Evolutionary conservation across 192 early-diverging fungal genomes (phyloP).

Genomic region (Rhizophagus prolifer): DNA sequence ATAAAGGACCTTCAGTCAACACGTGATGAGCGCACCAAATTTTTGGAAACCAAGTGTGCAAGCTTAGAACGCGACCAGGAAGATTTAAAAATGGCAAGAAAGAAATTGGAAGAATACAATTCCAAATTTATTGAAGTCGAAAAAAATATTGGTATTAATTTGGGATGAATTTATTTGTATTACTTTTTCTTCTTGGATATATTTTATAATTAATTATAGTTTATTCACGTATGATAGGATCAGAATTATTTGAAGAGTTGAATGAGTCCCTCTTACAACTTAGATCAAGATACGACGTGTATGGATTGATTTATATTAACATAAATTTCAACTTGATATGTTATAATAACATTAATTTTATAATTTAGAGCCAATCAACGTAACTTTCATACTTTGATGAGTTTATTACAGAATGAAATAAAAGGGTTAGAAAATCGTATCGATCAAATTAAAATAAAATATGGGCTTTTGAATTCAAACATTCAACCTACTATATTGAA

Average conservation of each 20-base stretch:
- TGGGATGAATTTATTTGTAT: not conserved
- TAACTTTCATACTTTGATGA: not conserved
- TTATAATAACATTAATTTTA: not conserved
- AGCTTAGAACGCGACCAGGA: slow-evolving; percentile 21
- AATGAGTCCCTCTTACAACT: slow-evolving; percentile 14
- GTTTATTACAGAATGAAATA: slow-evolving; percentile 22
- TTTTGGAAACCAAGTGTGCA: slow-evolving; percentile 7
- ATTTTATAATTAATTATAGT: not conserved
- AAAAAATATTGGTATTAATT: slow-evolving; percentile 18
- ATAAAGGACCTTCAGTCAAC: slow-evolving; percentile 26
- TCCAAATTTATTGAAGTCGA: not conserved
- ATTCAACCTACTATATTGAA: not conserved
- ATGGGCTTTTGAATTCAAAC: not conserved
- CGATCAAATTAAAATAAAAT: slow-evolving; percentile 1
- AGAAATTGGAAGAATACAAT: slow-evolving; percentile 9
- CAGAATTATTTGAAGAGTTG: slow-evolving; percentile 18
- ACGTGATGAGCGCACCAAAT: slow-evolving; percentile 11
- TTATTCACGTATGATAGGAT: slow-evolving; percentile 1
- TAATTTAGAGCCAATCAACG: not conserved
- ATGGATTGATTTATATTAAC: not conserved
- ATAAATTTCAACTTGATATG: too few relatives aligned
- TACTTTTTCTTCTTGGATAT: not conserved
- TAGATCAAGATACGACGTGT: slow-evolving; percentile 25
- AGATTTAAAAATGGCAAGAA: slow-evolving; percentile 3
- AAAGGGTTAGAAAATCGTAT: slow-evolving; percentile 21